Evolutionary conservation across 2,329 filamentous ascomycete species (phyloP), one percentile per base, ranked within the genome.

Genomic region (Alternaria ventricosa): DNA sequence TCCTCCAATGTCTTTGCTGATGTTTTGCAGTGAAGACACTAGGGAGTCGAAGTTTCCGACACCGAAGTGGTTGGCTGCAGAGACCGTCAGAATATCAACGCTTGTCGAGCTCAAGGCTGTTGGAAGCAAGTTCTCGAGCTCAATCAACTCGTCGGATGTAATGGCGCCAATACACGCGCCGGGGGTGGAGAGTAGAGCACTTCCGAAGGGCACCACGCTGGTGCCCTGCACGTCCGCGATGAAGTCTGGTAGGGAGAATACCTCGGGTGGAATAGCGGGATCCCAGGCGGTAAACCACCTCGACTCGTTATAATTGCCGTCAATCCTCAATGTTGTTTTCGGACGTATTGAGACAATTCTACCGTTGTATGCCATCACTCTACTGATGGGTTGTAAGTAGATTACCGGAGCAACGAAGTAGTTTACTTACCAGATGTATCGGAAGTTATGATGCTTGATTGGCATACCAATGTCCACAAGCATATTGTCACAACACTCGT

Each of bases 271-370:
- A 41, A 41, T 11, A 41, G 36, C 2, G 2, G 36, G 36, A 41
- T 41, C 36, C 36, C 77, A 79, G 1, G 76, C 74, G 30, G 72
- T 78, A 51, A 80, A 80, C 64, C 78, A 71, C 12, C 75, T 68
- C 69, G 75, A 77, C 67, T 84, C 83, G 4, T 82, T 76, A 47
- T 73, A 83, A 70, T 84, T 91, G 3, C 90, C 90, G 76, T 92
- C 89, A 64, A 91, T 90, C 51, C 90, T 90, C 6, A 94, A 84
- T 71, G 84, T 89, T 64, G 92, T 83, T 78, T 93, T 93, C 0
- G 91, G 91, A 13, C 91, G 84, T 61, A 95, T 90, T 60, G 90
- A 83, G n/a, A 94, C 80, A 18, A 94, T 89, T 79, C 89, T 88
- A 55, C 87, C 86, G 70, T 94, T 87, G 55, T 88, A 83, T 64